Conservation (phyloP, 2,329 filamentous ascomycete species). For the Colletotrichum coccodes region DNA sequence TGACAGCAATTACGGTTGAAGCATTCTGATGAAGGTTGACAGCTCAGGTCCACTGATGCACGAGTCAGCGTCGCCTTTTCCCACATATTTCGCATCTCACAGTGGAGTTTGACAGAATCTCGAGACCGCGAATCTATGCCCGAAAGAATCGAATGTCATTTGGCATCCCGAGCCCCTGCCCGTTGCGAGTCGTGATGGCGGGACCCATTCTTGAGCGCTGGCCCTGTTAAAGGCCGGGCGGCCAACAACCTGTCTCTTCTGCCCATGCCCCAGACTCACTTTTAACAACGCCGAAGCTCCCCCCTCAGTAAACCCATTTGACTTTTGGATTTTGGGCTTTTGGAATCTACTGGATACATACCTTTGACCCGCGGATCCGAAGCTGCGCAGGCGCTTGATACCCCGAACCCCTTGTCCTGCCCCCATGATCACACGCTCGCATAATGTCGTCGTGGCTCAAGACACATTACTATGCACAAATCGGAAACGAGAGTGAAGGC, state of each 20-base stretch:
- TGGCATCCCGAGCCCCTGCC: neutral
- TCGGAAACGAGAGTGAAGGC: neutral
- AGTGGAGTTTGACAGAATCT: neutral
- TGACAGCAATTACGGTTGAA: too few species aligned
- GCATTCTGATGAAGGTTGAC: neutral
- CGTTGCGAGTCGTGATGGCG: neutral
- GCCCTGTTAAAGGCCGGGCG: neutral
- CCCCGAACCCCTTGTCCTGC: too few species aligned
- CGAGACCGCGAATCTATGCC: neutral
- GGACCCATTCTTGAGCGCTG: neutral
- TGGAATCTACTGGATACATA: too few species aligned
- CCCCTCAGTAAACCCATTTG: too few species aligned
- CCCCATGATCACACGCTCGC: too few species aligned
- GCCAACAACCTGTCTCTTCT: neutral
- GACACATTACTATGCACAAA: neutral
- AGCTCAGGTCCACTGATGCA: neutral
- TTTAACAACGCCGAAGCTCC: neutral
- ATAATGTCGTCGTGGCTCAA: neutral
- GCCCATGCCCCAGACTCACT: neutral
- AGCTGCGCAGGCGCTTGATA: neutral
- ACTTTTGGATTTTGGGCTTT: neutral
- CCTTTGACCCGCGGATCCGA: neutral
- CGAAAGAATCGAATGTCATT: neutral
- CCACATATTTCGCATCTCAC: neutral
- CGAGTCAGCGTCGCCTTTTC: neutral